Evolutionary conservation across 306 rosid genomes (phyloP).

Genomic region (Cicer chorassanicum): DNA sequence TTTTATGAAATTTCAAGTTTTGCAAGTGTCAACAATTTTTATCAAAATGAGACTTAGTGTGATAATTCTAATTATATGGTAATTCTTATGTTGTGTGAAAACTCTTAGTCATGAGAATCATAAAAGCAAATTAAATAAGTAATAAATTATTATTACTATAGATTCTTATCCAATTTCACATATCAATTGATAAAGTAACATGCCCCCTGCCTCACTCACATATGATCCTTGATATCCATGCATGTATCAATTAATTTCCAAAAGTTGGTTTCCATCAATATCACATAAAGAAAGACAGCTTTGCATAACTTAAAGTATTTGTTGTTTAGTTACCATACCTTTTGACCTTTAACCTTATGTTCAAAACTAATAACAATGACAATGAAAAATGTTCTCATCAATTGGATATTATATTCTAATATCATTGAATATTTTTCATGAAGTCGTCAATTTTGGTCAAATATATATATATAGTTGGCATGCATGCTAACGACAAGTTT

Average conservation of each 20-base stretch:
- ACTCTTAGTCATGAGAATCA: neutral
- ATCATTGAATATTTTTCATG: conserved; percentile 22
- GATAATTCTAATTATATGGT: too few species aligned
- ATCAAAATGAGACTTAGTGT: too few species aligned
- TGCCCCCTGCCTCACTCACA: neutral
- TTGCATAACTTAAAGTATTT: conserved; percentile 33
- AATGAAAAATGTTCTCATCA: conserved; percentile 13
- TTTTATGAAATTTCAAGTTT: too few species aligned
- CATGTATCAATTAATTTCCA: conserved; percentile 19
- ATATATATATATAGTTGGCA: conserved; percentile 44
- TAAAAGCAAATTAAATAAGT: neutral
- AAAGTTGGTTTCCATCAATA: conserved; percentile 55
- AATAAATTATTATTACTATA: too few species aligned
- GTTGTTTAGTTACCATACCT: conserved; percentile 28
- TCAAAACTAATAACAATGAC: conserved; percentile 30
- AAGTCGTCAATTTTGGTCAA: conserved; percentile 44
- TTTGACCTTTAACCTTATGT: conserved; percentile 45
- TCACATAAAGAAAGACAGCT: conserved; percentile 41
- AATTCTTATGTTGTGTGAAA: neutral
- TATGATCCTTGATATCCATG: neutral
- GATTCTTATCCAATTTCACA: neutral
- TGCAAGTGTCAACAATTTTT: too few species aligned
- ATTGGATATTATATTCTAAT: conserved; percentile 33
- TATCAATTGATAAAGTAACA: neutral
- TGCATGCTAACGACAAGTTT: conserved; percentile 49